Evolutionary conservation across 148 eudicot species (phyloP).

Genomic region (Pharnaceum exiguum): DNA sequence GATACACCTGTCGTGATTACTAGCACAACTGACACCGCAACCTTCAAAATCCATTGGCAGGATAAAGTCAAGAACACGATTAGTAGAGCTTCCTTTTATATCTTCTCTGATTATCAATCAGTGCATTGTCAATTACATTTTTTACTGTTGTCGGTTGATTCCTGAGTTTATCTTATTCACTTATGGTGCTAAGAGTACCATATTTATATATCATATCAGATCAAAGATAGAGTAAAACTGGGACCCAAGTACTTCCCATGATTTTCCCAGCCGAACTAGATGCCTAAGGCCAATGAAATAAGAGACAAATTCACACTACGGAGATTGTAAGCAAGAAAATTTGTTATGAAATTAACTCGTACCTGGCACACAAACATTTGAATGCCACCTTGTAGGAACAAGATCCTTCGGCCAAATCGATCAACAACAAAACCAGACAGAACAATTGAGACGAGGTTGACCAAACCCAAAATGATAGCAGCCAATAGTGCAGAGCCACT

Average conservation of each 20-base stretch:
- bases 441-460: conserved; percentile 32
- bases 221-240: not conserved
- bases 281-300: no score
- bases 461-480: conserved; percentile 42
- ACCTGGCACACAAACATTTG: conserved; percentile 44
- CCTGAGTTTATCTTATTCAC: not conserved
- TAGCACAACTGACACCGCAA: conserved; percentile 35
- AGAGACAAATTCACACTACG: no score
- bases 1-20: conserved; percentile 35
- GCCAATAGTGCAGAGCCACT: conserved; percentile 34
- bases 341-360: no score
- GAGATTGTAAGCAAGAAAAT: no score
- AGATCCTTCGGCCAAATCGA: conserved; percentile 40
- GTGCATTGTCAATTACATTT: no score
- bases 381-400: conserved; percentile 46
- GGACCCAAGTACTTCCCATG: no score
- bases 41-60: conserved; percentile 31
- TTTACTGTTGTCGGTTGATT: not conserved
- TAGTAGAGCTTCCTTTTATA: no score
- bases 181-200: not conserved
- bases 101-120: no score
- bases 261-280: no score
- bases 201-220: not conserved
- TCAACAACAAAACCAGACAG: conserved; percentile 42
- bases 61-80: no score